Percentiles rank a stretch among this genome's conserved stretches.
Evolutionary conservation across 2,329 filamentous ascomycete genomes (phyloP).

Genomic region (Ophiosphaerella narmari): DNA sequence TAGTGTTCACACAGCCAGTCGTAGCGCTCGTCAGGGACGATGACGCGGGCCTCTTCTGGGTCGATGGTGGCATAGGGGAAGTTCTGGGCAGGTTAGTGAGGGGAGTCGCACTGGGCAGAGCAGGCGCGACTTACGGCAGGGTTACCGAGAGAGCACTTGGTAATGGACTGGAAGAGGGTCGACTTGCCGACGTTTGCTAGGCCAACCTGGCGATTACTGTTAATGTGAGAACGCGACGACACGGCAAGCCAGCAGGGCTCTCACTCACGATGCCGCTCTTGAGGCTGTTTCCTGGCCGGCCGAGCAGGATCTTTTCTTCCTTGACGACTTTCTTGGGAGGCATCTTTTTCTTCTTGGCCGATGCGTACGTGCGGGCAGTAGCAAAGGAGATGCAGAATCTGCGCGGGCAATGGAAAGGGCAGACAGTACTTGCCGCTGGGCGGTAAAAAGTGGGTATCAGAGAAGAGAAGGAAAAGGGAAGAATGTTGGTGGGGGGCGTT

Average conservation of each 20-base stretch:
- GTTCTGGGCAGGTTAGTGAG: slow-evolving; percentile 63
- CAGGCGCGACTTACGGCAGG: slow-evolving; percentile 71
- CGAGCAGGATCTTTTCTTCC: slow-evolving; percentile 95
- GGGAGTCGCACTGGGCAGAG: not conserved
- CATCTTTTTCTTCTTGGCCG: slow-evolving; percentile 75
- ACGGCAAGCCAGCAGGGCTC: slow-evolving; percentile 47
- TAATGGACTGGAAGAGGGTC: slow-evolving; percentile 99
- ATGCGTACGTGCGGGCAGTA: slow-evolving; percentile 61
- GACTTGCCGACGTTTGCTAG: slow-evolving; percentile 99
- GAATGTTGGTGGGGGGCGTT: slow-evolving; percentile 45
- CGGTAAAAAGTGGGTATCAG: slow-evolving; percentile 57
- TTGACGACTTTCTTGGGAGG: slow-evolving; percentile 90
- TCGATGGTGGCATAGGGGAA: slow-evolving; percentile 99
- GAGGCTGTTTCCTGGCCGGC: slow-evolving; percentile 94
- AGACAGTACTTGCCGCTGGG: slow-evolving; percentile 56
- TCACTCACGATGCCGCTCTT: slow-evolving; percentile 97
- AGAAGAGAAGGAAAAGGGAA: slow-evolving; percentile 55
- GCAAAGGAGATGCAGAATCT: slow-evolving; percentile 43
- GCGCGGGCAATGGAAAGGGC: slow-evolving; percentile 40
- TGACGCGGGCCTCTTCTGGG: slow-evolving; percentile 94
- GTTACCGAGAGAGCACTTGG: slow-evolving; percentile 95
- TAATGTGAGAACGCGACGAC: slow-evolving; percentile 46
- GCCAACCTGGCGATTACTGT: slow-evolving; percentile 73
- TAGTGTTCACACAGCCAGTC: slow-evolving; percentile 97
- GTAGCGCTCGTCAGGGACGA: slow-evolving; percentile 94